These are phyloP conservation scores for Talaromyces piceae DNA, from an alignment of 2,329 filamentous ascomycete species.

Conservation along the genomic window DNA sequence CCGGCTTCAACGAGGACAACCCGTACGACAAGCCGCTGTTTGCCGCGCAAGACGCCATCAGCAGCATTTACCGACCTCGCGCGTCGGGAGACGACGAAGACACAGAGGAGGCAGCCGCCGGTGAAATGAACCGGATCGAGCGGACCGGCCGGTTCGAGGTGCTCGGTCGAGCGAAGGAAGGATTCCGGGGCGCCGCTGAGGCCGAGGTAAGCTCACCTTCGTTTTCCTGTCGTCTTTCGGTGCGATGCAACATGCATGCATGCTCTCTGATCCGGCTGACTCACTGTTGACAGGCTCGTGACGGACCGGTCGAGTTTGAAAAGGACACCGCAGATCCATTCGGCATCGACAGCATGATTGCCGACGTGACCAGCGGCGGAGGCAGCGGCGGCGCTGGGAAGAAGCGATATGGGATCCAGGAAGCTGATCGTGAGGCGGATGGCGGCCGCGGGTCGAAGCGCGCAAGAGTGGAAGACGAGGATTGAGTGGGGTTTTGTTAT, in stretches of 20 bases:
- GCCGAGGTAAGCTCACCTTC: slow-evolving; percentile 69
- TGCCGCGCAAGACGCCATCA: slow-evolving; percentile 89
- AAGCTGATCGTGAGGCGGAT: slow-evolving; percentile 51
- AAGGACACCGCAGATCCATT: slow-evolving; percentile 83
- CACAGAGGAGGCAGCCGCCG: slow-evolving; percentile 70
- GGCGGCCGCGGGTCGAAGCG: slow-evolving; percentile 72
- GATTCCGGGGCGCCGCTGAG: slow-evolving; percentile 76
- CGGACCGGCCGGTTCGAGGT: slow-evolving; percentile 82
- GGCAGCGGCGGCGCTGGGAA: slow-evolving; percentile 46
- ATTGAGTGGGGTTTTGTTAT: not conserved
- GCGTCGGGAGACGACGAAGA: slow-evolving; percentile 65
- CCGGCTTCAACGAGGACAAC: slow-evolving; percentile 95
- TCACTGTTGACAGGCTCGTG: slow-evolving; percentile 53
- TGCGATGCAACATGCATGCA: too few relatives aligned
- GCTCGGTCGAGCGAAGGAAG: slow-evolving; percentile 71
- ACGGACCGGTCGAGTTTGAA: slow-evolving; percentile 94
- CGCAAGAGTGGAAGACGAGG: slow-evolving; percentile 65
- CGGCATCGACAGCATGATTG: slow-evolving; percentile 89
- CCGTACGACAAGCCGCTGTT: slow-evolving; percentile 96
- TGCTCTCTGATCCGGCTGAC: too few relatives aligned
- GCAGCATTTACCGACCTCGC: slow-evolving; percentile 81
- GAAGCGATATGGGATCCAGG: slow-evolving; percentile 40
- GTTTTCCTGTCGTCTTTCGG: too few relatives aligned
- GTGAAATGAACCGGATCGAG: slow-evolving; percentile 80
- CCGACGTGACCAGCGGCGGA: slow-evolving; percentile 61